Evolutionary conservation across 2,329 filamentous ascomycete species (phyloP).

Genomic region (Reticulascus tulasneorum): DNA sequence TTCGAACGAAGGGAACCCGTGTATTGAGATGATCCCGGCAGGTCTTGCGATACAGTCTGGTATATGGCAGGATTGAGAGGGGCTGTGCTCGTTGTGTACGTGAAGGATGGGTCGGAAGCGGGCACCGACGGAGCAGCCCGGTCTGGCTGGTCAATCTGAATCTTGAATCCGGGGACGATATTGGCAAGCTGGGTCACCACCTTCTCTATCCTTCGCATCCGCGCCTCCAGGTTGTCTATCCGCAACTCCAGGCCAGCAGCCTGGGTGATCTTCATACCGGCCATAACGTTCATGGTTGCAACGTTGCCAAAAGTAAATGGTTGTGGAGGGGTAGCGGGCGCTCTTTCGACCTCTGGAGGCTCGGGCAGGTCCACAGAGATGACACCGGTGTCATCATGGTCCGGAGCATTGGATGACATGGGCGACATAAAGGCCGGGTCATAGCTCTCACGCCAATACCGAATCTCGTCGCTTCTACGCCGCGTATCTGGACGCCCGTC

Average conservation of each 20-base stretch:
- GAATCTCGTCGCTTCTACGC: slow-evolving; percentile 59
- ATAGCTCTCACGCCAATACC: slow-evolving; percentile 61
- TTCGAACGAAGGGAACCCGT: slow-evolving; percentile 36
- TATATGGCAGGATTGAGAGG: slow-evolving; percentile 27
- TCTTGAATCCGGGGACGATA: slow-evolving; percentile 35
- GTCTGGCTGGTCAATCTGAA: slow-evolving; percentile 23
- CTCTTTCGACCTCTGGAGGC: slow-evolving; percentile 24
- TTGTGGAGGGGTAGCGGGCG: slow-evolving; percentile 37
- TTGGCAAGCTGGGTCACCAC: slow-evolving; percentile 48
- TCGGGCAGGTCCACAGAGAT: slow-evolving; percentile 27
- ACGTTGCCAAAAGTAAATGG: slow-evolving; percentile 54
- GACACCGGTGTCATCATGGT: slow-evolving; percentile 23
- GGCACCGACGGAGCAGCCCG: slow-evolving; percentile 20
- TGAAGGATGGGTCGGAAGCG: slow-evolving; percentile 18
- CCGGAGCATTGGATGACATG: slow-evolving; percentile 42
- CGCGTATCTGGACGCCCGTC: slow-evolving; percentile 26
- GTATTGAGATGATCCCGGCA: slow-evolving; percentile 23
- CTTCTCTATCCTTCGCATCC: slow-evolving; percentile 49
- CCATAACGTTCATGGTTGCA: slow-evolving; percentile 39
- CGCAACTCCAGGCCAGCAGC: slow-evolving; percentile 51
- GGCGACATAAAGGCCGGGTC: slow-evolving; percentile 48
- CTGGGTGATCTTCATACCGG: slow-evolving; percentile 55
- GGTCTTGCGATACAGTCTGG: slow-evolving; percentile 19
- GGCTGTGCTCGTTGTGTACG: slow-evolving; percentile 19
- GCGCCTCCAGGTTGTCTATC: slow-evolving; percentile 46